Conservation (phyloP, 306 rosid genomes). For the Morella rubra region DNA sequence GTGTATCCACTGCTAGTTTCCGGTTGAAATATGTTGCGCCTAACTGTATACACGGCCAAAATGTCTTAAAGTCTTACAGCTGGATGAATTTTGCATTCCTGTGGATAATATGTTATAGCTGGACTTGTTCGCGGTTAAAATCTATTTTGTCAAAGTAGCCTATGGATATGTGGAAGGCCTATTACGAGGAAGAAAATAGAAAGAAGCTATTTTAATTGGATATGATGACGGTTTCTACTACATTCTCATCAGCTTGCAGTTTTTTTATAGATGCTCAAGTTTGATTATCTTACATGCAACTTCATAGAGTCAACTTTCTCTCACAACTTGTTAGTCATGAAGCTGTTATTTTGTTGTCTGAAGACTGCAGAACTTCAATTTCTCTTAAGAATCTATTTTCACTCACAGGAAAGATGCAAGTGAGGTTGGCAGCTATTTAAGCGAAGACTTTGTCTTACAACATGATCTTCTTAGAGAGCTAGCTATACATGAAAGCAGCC, state of each 20-base stretch:
- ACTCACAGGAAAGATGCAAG: conserved; percentile 38
- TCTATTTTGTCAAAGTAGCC: not conserved
- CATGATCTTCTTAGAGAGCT: conserved; percentile 66
- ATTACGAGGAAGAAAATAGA: not conserved
- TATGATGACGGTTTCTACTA: not conserved
- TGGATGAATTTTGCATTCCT: not conserved
- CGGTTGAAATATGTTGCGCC: not conserved
- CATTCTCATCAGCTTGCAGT: not conserved
- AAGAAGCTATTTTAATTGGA: not conserved
- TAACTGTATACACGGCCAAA: not conserved
- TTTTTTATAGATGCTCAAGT: not conserved
- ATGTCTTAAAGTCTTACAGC: not conserved
- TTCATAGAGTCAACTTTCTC: not conserved
- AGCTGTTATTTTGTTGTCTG: not conserved
- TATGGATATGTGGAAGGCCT: not conserved
- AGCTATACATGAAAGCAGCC: conserved; percentile 39
- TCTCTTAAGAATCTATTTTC: not conserved
- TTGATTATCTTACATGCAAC: not conserved
- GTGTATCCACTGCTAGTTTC: not conserved
- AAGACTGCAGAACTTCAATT: not conserved
- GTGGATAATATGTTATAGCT: not conserved
- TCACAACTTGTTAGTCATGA: not conserved
- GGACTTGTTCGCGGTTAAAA: not conserved
- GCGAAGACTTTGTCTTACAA: conserved; percentile 46
- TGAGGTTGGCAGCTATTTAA: conserved; percentile 34